Percentiles rank a stretch among this genome's conserved stretches.
Conservation (phyloP, 441 rosid genomes). For the Cnidoscolus chayamansa region DNA sequence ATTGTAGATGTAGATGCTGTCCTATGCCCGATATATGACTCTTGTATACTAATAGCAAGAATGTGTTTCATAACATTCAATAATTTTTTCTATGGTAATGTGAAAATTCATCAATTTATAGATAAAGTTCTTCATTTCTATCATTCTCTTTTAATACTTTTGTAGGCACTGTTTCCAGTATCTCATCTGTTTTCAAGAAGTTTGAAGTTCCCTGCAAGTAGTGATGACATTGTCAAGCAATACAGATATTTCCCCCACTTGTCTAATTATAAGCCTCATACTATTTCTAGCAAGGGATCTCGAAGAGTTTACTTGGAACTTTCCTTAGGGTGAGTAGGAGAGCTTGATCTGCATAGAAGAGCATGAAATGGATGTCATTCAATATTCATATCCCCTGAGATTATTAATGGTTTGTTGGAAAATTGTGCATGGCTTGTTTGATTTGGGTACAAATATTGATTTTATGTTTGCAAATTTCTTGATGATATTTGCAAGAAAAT, state of each 20-base stretch:
- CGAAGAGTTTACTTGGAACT: constrained; percentile 85
- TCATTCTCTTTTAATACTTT: constrained; percentile 1
- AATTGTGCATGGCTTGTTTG: background rate
- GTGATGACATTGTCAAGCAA: constrained; percentile 45
- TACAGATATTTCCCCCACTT: constrained; percentile 59
- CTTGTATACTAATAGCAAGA: background rate
- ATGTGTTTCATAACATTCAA: background rate
- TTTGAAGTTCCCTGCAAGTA: constrained; percentile 68
- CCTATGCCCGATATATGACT: background rate
- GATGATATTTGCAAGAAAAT: background rate
- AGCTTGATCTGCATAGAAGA: background rate
- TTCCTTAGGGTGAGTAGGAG: constrained; percentile 75
- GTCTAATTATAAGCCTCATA: constrained; percentile 44
- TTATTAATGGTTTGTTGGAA: background rate
- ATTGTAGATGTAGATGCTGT: background rate
- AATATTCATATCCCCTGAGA: background rate
- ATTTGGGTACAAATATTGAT: background rate
- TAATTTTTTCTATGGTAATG: background rate
- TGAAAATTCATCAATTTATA: background rate
- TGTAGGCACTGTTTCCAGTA: constrained; percentile 78
- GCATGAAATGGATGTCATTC: background rate
- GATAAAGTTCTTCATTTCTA: background rate
- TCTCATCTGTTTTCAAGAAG: constrained; percentile 60
- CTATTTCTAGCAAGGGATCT: constrained; percentile 37
- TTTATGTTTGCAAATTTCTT: background rate